phyloP scores from a whole-genome alignment of 2,329 filamentous ascomycete genomes.

The Penicillium expansum region DNA sequence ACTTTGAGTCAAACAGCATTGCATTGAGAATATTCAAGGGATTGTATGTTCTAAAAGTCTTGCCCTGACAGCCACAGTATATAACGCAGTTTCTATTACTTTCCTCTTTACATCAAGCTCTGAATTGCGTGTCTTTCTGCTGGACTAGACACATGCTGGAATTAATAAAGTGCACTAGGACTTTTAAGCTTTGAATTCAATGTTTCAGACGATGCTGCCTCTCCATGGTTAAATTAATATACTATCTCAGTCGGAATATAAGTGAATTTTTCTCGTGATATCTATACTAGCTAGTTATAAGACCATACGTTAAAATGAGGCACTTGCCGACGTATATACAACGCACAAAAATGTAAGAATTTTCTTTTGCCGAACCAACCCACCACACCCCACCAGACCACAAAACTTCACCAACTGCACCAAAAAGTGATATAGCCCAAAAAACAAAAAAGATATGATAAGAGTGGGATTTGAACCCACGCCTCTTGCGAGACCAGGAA shows the following conservation, averaged over 20 bases:
- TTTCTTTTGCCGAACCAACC: neutral
- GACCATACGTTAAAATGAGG: neutral
- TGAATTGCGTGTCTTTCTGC: too few species aligned
- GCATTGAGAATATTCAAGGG: neutral
- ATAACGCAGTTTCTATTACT: neutral
- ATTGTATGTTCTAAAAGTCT: neutral
- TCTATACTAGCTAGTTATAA: neutral
- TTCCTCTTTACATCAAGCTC: neutral
- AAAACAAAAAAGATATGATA: neutral
- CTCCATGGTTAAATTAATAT: neutral
- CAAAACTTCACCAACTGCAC: neutral
- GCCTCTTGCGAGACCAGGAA: slow-evolving; percentile 13
- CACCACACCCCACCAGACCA: neutral
- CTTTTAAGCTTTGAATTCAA: neutral
- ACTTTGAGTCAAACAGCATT: neutral
- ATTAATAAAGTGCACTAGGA: neutral
- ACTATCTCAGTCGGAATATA: neutral
- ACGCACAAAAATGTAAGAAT: neutral
- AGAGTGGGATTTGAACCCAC: slow-evolving; percentile 15
- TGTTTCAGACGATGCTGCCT: neutral
- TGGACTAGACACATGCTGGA: neutral
- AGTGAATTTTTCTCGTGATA: too few species aligned
- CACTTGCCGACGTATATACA: neutral
- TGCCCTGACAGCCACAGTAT: too few species aligned
- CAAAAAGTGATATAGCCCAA: too few species aligned